These are phyloP conservation scores for Fonsecaea erecta DNA, from an alignment of 2,329 filamentous ascomycete genomes.

Conservation along the genomic window DNA sequence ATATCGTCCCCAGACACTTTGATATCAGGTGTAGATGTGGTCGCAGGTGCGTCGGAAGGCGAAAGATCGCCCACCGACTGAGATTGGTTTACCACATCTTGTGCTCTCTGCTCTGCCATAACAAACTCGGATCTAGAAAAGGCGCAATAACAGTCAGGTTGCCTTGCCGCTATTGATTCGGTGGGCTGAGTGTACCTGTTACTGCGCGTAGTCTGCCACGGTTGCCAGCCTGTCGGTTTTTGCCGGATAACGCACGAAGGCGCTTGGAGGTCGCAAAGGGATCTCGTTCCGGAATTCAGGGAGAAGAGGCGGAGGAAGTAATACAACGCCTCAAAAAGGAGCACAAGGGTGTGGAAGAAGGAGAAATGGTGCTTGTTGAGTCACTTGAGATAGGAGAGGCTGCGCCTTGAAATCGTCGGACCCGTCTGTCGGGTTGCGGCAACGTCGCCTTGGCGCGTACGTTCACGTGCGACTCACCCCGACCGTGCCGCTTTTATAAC, in stretches of 20 bases:
- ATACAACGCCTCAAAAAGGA: slow-evolving; percentile 21
- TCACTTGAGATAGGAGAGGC: slow-evolving; percentile 31
- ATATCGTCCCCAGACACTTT: slow-evolving; percentile 33
- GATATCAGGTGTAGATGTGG: slow-evolving; percentile 58
- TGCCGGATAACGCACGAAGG: slow-evolving; percentile 21
- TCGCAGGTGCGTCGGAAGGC: slow-evolving; percentile 70
- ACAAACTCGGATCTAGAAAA: slow-evolving; percentile 61
- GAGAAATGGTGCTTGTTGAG: slow-evolving; percentile 28
- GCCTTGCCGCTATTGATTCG: neutral
- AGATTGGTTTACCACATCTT: slow-evolving; percentile 74
- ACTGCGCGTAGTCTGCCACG: slow-evolving; percentile 33
- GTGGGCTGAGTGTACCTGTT: slow-evolving; percentile 28
- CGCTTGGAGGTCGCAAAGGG: slow-evolving; percentile 17
- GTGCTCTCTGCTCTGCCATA: slow-evolving; percentile 73
- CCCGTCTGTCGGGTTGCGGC: neutral
- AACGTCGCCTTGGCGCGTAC: slow-evolving; percentile 2
- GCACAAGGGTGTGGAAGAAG: slow-evolving; percentile 25
- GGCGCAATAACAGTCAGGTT: neutral
- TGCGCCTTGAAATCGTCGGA: slow-evolving; percentile 22
- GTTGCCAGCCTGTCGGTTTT: slow-evolving; percentile 28
- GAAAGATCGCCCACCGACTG: slow-evolving; percentile 67
- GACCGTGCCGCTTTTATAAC: no score
- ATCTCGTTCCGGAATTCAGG: neutral
- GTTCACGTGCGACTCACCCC: neutral
- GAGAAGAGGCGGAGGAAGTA: slow-evolving; percentile 11